phyloP scores from a whole-genome alignment of 208 protist species.

The Crithidia fasciculata region DNA sequence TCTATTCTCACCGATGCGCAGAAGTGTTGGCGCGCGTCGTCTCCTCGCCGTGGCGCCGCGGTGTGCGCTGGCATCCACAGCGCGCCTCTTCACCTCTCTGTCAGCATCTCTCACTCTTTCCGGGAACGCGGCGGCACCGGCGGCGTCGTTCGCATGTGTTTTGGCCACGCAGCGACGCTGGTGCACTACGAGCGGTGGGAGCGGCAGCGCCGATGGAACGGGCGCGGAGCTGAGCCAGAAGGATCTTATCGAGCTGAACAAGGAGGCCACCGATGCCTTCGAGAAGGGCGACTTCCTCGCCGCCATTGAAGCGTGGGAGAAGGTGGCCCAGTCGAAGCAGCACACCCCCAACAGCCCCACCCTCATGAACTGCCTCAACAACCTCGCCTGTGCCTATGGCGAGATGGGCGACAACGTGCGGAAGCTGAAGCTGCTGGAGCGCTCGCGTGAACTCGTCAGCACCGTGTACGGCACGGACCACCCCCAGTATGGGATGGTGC shows the following conservation, averaged over 20 bases:
- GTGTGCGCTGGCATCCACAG: no score
- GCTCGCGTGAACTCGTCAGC: conserved; percentile 61
- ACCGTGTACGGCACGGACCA: conserved; percentile 74
- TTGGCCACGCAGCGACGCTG: conserved; percentile 2
- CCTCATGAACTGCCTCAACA: conserved; percentile 86
- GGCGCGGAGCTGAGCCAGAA: conserved; percentile 19
- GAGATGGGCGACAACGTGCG: conserved; percentile 75
- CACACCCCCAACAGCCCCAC: conserved; percentile 60
- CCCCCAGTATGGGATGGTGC: conserved; percentile 87
- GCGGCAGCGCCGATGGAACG: neutral
- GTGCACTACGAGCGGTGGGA: conserved; percentile 7
- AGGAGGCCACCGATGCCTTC: conserved; percentile 55
- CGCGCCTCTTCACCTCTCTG: no score
- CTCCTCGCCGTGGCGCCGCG: no score
- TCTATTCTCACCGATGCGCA: no score
- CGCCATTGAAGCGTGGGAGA: conserved; percentile 78
- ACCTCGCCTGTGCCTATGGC: conserved; percentile 89
- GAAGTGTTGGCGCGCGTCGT: no score
- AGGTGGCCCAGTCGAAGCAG: conserved; percentile 46
- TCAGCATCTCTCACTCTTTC: neutral
- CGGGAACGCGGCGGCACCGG: neutral
- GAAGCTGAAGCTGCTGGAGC: conserved; percentile 80
- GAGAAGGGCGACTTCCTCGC: conserved; percentile 64
- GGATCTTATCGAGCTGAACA: conserved; percentile 72
- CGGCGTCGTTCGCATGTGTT: neutral